Evolutionary conservation across 805 yeast genomes (phyloP), one percentile per base, ranked within the genome.

Genomic region (Candida maltosa): DNA sequence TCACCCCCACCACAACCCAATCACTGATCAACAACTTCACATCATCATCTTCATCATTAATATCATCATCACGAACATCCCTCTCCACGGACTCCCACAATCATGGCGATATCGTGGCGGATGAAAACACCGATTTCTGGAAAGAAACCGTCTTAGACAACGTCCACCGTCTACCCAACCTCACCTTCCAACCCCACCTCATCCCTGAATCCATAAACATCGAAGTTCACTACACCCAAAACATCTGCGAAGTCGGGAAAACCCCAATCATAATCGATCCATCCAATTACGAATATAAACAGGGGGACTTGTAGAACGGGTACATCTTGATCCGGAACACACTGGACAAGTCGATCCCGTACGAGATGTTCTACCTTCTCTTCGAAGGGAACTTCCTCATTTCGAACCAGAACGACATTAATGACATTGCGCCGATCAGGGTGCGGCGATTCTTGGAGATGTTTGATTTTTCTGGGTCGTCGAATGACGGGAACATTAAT

Each of bases 221-320:
- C 6, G 35, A 49, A 4, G 42, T 60, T 12, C 47, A 46, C 21
- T 64, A 62, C 43, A 65, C 68, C 3, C 54, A 58, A 31, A 59
- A 60, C 8, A 54, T 62, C 12, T 56, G 67, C 16, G 45, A 51
- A 26, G 16, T 40, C 2, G 60, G 60, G 4, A 40, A 45, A 34
- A 36, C 24, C 1, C 65, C 64, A 5, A 52, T 45, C 18, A 40
- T 42, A 19, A 53, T 64, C 3, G 60, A 62, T 35, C 54, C 59
- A 6, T 51, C 55, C 37, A 37, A 47, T 16, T 52, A 43, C 41
- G 84, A 78, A 51, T 83, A 74, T 48, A 74, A 74, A 14, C 78
- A 81, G 6, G 86, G 86, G 11, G 87, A 81, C 48, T 64, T 65
- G 14, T 63, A 82, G 10, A 70, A 75, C 47, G 89, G 89, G 1